Evolutionary conservation across 176 grass and related monocot species (phyloP).

Genomic region (Triticum urartu): DNA sequence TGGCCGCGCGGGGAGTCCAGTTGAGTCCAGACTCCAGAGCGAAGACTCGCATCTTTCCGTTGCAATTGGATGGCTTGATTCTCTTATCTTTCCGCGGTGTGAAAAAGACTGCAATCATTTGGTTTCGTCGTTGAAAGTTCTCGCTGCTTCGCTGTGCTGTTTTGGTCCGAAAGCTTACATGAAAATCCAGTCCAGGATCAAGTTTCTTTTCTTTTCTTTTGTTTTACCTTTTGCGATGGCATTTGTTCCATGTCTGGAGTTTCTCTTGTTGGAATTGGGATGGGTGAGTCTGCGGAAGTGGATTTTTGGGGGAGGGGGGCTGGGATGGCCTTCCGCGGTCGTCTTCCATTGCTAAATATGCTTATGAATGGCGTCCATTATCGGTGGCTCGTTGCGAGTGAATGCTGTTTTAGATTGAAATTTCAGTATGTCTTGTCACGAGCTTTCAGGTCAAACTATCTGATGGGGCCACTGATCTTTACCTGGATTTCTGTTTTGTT

Average conservation of each 20-base stretch:
- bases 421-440: background rate
- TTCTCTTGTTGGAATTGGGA: background rate
- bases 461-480: background rate
- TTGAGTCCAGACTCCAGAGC: background rate
- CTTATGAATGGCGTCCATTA: background rate
- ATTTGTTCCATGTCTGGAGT: background rate
- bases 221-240: too few species aligned
- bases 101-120: constrained; percentile 26
- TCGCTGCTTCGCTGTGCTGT: background rate
- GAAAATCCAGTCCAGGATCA: constrained; percentile 23
- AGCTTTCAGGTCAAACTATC: background rate
- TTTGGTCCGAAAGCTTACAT: constrained; percentile 10
- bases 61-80: constrained; percentile 10
- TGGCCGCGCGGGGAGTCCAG: background rate
- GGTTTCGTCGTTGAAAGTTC: background rate
- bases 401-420: too few species aligned
- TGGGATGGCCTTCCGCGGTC: background rate
- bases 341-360: background rate
- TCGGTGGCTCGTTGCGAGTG: background rate
- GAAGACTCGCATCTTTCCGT: background rate
- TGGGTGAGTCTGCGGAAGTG: background rate
- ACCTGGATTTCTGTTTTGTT: background rate
- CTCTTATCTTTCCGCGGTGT: background rate
- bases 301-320: background rate
- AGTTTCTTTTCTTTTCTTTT: too few species aligned